Conservation (phyloP, 352 stramenopile species). For the Blastocystis sp. region DNA sequence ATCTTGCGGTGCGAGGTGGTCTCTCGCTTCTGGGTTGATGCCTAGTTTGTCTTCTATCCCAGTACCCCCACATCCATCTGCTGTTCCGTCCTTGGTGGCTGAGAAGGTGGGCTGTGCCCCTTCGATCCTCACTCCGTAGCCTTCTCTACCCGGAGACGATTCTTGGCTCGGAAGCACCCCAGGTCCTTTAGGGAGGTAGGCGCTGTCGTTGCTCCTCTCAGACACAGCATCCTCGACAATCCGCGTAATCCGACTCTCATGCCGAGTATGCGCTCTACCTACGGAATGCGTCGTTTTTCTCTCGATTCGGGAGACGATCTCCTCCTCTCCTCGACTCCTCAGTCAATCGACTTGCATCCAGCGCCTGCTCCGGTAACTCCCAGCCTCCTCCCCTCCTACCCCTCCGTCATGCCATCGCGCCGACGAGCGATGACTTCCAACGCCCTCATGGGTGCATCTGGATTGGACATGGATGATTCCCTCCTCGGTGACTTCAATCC, state of each 20-base stretch:
- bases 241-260: not conserved
- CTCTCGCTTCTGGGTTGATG: not conserved
- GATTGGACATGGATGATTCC: not conserved
- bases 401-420: not conserved
- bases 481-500: not conserved
- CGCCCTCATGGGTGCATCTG: not conserved
- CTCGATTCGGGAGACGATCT: conserved; percentile 13
- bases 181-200: not conserved
- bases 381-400: not conserved
- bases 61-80: not conserved
- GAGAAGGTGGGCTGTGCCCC: not conserved
- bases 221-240: not conserved
- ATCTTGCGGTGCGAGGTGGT: conserved; percentile 28
- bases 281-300: conserved; percentile 27
- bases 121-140: not conserved
- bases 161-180: not conserved
- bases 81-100: not conserved
- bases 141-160: not conserved
- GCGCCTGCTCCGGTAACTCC: not conserved
- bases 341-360: not conserved
- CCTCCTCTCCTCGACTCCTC: not conserved
- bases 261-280: not conserved
- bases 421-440: conserved; percentile 11
- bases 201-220: not conserved
- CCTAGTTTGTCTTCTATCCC: not conserved